Conservation (phyloP, 306 rosid genomes). For the Casuarina glauca region DNA sequence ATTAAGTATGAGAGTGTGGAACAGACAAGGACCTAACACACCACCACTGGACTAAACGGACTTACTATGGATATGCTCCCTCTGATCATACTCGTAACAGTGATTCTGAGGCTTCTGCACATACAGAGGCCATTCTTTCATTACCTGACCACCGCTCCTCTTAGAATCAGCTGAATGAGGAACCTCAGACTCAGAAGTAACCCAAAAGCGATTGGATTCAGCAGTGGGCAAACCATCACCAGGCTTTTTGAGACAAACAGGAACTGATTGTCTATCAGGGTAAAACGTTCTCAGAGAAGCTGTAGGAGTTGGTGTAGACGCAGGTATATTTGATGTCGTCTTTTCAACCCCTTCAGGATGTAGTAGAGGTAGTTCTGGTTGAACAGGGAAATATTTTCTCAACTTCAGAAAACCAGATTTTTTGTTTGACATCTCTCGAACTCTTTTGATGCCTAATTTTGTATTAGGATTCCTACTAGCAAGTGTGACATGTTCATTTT, state of each 20-base stretch:
- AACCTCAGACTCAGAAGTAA: conserved; percentile 15
- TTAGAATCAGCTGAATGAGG: conserved; percentile 18
- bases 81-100: conserved; percentile 34
- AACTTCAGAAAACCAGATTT: conserved; percentile 7
- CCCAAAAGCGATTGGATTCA: conserved; percentile 14
- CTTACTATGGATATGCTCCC: conserved; percentile 32
- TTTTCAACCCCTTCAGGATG: conserved; percentile 11
- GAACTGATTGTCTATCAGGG: conserved; percentile 35
- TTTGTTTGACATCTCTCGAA: conserved; percentile 4
- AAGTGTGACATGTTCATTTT: conserved; percentile 21
- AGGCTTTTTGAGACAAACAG: conserved; percentile 23
- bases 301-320: conserved; percentile 17
- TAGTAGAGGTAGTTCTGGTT: conserved; percentile 16
- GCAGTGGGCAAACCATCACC: conserved; percentile 9
- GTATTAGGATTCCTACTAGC: conserved; percentile 20
- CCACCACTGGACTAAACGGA: neutral
- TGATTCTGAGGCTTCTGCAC: conserved; percentile 37
- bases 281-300: conserved; percentile 25
- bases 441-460: conserved; percentile 29
- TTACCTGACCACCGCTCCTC: conserved; percentile 27
- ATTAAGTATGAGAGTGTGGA: neutral
- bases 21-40: neutral
- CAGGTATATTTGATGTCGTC: conserved; percentile 28
- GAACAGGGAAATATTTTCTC: conserved; percentile 11
- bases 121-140: conserved; percentile 27